Base-by-base conservation (phyloP, 345 rosid species). In the Lumnitzera littorea region DNA sequence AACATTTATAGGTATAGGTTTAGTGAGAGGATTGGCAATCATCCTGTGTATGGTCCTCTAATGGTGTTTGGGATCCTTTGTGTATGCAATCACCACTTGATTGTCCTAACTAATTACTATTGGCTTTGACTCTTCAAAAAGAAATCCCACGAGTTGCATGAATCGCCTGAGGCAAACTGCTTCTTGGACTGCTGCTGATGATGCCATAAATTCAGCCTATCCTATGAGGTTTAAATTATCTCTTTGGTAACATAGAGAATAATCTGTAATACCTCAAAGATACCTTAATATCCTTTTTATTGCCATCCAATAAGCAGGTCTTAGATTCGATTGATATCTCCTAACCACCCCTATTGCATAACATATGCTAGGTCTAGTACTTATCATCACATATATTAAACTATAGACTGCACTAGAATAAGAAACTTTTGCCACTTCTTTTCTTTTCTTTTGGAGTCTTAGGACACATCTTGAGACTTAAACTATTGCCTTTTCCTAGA, bases 121-220 rank as follows among this genome's bases (percentile, higher is more conserved):
- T 5, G 24, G 64, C 1, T 43, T 16, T 36, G 31, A 27, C 3
- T 27, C 31, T 27, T 27, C 5, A 5, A 0, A 1, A n/a, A 51
- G 31, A 17, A 51, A 27, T 29, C 57, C 56, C 16, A 31, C 3
- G 20, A 6, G n/a, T 9, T 56, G 11, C 46, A 56, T 25, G 3
- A 56, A 56, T 20, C 12, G 46, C 27, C 20, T 56, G 13, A 25
- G 20, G 46, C 59, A 56, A 56, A 56, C 20, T 25, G 16, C 46
- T n/a, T 56, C 46, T 25, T 29, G 0, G 8, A 56, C 13, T 27
- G 46, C 16, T 5, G 2, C 46, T 56, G n/a, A 12, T 0, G 16
- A 56, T 56, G 59, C 59, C 20, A 56, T n/a, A 27, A 56, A 56
- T 15, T 56, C 46, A 5, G 46, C 31, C 20, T 54, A 29, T 29